Conservation (phyloP, 1,139 yeast genomes). For the Taiozyma sp. region DNA sequence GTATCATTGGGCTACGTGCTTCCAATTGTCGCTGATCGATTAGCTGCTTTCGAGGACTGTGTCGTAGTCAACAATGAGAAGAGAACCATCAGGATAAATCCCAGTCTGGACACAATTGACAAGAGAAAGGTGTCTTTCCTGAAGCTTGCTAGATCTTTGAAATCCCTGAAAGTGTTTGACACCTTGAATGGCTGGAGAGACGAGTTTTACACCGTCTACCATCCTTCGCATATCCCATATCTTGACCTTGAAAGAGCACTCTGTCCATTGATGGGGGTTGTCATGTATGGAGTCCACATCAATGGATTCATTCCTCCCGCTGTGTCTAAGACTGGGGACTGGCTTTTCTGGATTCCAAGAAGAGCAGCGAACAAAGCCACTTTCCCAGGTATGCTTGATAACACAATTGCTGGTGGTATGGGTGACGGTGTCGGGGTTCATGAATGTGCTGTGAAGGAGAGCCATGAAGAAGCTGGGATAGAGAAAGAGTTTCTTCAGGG, state of each 20-base stretch:
- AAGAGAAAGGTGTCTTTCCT: constrained; percentile 43
- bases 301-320: constrained; percentile 64
- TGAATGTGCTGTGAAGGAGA: constrained; percentile 82
- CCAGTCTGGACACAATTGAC: constrained; percentile 39
- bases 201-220: constrained; percentile 73
- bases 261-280: constrained; percentile 76
- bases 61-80: constrained; percentile 32
- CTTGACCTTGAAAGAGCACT: constrained; percentile 75
- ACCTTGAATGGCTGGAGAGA: constrained; percentile 78
- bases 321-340: constrained; percentile 30
- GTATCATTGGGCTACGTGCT: constrained; percentile 49
- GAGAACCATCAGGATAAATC: constrained; percentile 34
- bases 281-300: constrained; percentile 86
- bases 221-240: constrained; percentile 52
- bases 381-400: constrained; percentile 87
- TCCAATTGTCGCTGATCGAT: constrained; percentile 41
- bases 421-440: constrained; percentile 74
- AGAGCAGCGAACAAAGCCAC: constrained; percentile 77
- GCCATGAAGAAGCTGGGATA: constrained; percentile 90
- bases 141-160: constrained; percentile 41
- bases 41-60: constrained; percentile 21
- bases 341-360: constrained; percentile 81
- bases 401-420: constrained; percentile 92
- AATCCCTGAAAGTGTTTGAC: constrained; percentile 33
- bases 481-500: constrained; percentile 41